phyloP scores from a whole-genome alignment of 441 rosid genomes.

The Pelargonium australe region DNA sequence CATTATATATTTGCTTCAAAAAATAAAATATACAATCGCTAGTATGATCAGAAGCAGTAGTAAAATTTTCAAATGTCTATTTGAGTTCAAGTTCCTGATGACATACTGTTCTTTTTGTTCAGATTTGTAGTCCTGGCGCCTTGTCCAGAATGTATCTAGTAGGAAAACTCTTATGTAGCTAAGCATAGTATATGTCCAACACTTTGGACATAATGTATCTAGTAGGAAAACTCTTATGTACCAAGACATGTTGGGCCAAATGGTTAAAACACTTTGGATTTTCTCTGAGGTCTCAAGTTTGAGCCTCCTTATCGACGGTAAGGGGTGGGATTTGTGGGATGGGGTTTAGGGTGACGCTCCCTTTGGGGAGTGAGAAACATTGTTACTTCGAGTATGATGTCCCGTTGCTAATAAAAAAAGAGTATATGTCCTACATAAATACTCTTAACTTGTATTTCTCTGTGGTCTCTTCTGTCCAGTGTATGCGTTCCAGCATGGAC shows the following conservation, averaged over 20 bases:
- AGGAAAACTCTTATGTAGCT: slow-evolving; percentile 2
- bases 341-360: too few relatives aligned
- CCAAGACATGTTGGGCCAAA: too few relatives aligned
- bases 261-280: too few relatives aligned
- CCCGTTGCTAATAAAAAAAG: too few relatives aligned
- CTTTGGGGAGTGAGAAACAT: too few relatives aligned
- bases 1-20: slow-evolving; percentile 2
- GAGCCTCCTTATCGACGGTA: too few relatives aligned
- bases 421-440: not conserved
- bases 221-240: too few relatives aligned
- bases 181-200: not conserved
- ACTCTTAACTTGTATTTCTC: not conserved
- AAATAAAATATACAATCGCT: not conserved
- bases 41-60: not conserved
- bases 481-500: not conserved
- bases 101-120: not conserved
- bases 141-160: not conserved
- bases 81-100: not conserved
- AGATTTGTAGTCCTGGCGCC: not conserved
- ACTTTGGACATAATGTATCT: too few relatives aligned
- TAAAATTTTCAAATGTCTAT: not conserved
- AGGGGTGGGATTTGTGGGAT: too few relatives aligned
- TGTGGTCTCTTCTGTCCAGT: not conserved
- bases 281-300: too few relatives aligned
- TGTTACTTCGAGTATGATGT: too few relatives aligned